Percentiles rank a stretch among this genome's conserved stretches.
phyloP scores from a whole-genome alignment of 2,329 filamentous ascomycete genomes.

The Neonectria neomacrospora region DNA sequence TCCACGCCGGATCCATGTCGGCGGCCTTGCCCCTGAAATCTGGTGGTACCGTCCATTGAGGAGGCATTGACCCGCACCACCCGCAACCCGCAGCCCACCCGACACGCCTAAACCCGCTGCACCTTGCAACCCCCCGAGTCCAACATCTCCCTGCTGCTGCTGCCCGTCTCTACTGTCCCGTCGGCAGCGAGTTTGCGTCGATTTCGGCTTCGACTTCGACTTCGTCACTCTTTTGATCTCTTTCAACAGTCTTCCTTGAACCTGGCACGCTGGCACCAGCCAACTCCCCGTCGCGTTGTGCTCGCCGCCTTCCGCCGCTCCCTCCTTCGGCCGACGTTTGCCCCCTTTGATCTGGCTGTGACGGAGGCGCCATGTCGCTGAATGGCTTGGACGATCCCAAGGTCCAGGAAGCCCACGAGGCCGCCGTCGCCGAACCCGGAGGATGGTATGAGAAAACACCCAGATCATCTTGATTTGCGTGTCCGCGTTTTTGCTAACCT shows the following conservation, averaged over 20 bases:
- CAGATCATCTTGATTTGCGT: neutral
- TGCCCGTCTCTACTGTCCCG: slow-evolving; percentile 20
- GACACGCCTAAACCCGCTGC: slow-evolving; percentile 13
- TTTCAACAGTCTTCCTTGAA: slow-evolving; percentile 1
- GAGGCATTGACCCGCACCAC: slow-evolving; percentile 27
- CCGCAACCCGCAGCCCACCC: neutral
- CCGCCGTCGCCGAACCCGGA: slow-evolving; percentile 82
- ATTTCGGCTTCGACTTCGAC: slow-evolving; percentile 16
- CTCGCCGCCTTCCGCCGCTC: neutral
- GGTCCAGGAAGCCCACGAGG: slow-evolving; percentile 86
- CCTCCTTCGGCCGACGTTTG: slow-evolving; percentile 12
- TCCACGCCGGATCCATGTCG: neutral
- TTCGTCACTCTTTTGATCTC: slow-evolving; percentile 23
- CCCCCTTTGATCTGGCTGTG: slow-evolving; percentile 28
- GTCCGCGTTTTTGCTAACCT: slow-evolving; percentile 29
- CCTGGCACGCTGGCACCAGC: neutral
- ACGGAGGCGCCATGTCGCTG: slow-evolving; percentile 78
- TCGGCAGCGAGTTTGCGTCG: slow-evolving; percentile 28
- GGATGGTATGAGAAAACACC: slow-evolving; percentile 79
- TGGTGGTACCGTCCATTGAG: slow-evolving; percentile 23
- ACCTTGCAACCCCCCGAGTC: slow-evolving; percentile 17
- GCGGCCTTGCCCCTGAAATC: slow-evolving; percentile 27
- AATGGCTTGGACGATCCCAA: slow-evolving; percentile 89
- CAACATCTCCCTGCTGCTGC: slow-evolving; percentile 28
- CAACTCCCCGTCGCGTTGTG: neutral